These are phyloP conservation scores for Debaryomyces coudertii DNA, from an alignment of 1,139 yeast genomes.

Conservation along the genomic window DNA sequence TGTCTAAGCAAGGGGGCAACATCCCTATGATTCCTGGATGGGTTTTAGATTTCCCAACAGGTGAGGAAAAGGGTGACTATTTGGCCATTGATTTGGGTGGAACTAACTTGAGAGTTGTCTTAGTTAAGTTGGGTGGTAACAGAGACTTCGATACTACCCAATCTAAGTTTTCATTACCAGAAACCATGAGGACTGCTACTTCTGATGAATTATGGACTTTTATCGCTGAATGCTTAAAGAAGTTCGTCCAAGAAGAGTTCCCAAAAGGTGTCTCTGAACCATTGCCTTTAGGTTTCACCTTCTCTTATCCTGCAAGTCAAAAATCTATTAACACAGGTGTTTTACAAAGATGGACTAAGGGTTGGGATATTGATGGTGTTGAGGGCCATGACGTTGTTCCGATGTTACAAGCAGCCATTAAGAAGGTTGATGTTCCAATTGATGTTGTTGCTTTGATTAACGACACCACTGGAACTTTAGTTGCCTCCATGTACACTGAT, in stretches of 20 bases:
- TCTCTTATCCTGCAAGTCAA: slow-evolving; percentile 92
- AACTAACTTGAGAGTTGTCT: slow-evolving; percentile 87
- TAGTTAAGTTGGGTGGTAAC: slow-evolving; percentile 78
- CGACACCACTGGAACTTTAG: slow-evolving; percentile 96
- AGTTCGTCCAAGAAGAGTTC: slow-evolving; percentile 61
- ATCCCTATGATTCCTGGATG: slow-evolving; percentile 97
- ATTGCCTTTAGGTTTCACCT: slow-evolving; percentile 91
- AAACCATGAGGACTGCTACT: slow-evolving; percentile 72
- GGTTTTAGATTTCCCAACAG: slow-evolving; percentile 94
- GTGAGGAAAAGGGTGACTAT: slow-evolving; percentile 84
- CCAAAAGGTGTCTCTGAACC: slow-evolving; percentile 57
- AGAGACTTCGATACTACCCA: slow-evolving; percentile 80
- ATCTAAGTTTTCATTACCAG: slow-evolving; percentile 79
- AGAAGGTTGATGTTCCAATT: slow-evolving; percentile 69
- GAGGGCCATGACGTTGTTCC: slow-evolving; percentile 96
- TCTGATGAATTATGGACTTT: slow-evolving; percentile 80
- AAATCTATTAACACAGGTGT: slow-evolving; percentile 80
- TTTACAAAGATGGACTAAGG: slow-evolving; percentile 97
- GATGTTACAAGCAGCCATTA: slow-evolving; percentile 77
- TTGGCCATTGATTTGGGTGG: slow-evolving; percentile 96
- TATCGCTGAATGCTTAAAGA: slow-evolving; percentile 78
- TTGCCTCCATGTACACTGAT: slow-evolving; percentile 92
- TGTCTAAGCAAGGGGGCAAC: slow-evolving; percentile 74
- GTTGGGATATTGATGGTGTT: slow-evolving; percentile 90
- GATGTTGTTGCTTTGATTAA: slow-evolving; percentile 89